These are phyloP conservation scores for Triadica sebifera DNA, from an alignment of 345 rosid species.

Conservation along the genomic window DNA sequence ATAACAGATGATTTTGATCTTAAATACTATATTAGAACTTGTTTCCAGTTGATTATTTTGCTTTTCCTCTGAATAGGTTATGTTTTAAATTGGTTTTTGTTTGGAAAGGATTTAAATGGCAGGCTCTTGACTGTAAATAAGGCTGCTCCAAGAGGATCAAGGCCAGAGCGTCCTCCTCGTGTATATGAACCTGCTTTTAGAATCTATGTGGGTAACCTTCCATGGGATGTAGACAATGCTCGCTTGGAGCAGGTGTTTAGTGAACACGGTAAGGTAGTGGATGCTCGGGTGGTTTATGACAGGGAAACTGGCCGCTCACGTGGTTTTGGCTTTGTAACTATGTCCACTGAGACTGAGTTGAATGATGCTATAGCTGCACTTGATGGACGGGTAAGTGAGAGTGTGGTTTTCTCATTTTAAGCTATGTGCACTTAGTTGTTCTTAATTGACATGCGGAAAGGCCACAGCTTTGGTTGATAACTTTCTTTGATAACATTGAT, in stretches of 20 bases:
- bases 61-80: neutral
- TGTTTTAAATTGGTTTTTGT: conserved; percentile 1
- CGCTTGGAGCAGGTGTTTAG: conserved; percentile 83
- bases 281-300: conserved; percentile 75
- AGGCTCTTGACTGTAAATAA: conserved; percentile 75
- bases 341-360: conserved; percentile 72
- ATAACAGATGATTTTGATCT: neutral
- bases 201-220: conserved; percentile 81
- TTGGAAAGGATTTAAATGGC: conserved; percentile 66
- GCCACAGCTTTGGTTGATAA: neutral
- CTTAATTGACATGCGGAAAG: neutral
- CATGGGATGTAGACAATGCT: conserved; percentile 75
- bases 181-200: conserved; percentile 46
- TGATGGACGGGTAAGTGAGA: conserved; percentile 72
- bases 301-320: conserved; percentile 93
- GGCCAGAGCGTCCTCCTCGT: conserved; percentile 61
- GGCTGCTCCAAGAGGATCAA: conserved; percentile 83
- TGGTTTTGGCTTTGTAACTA: conserved; percentile 88
- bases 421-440: neutral
- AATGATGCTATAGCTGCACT: conserved; percentile 89
- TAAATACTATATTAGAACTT: neutral
- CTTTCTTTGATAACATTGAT: neutral
- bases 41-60: neutral
- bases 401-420: neutral
- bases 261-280: conserved; percentile 82